A percentile compares a stretch with the other conserved stretches of the same genome.
phyloP scores from a whole-genome alignment of 2,329 filamentous ascomycete genomes.

The Trichoderma gracile region DNA sequence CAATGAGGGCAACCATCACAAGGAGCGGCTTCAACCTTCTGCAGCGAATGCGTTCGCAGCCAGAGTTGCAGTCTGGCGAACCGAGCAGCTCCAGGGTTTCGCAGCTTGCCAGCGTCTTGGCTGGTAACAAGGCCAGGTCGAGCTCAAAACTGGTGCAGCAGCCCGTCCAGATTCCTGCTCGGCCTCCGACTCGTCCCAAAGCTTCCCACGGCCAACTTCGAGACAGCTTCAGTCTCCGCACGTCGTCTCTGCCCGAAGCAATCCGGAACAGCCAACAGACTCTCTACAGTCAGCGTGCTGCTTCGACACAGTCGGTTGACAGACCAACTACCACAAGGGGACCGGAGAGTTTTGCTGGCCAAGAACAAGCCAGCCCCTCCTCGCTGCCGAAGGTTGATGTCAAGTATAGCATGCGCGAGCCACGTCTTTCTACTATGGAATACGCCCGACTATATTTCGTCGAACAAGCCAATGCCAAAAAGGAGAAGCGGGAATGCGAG shows the following conservation, averaged over 20 bases:
- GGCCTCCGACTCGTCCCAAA: not conserved
- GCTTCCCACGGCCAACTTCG: constrained; percentile 1
- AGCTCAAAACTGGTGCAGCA: constrained; percentile 10
- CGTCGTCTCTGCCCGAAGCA: constrained; percentile 4
- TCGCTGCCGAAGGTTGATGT: constrained; percentile 1
- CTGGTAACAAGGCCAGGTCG: constrained; percentile 14
- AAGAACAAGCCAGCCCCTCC: not conserved
- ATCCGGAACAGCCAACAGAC: not conserved
- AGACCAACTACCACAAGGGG: not conserved
- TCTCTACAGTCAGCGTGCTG: not conserved
- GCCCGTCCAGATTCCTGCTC: no score
- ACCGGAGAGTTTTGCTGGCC: not conserved
- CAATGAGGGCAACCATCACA: constrained; percentile 31
- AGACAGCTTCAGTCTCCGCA: constrained; percentile 18
- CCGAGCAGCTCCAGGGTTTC: not conserved
- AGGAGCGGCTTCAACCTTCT: constrained; percentile 36
- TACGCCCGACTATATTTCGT: constrained; percentile 42
- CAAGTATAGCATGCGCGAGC: constrained; percentile 30
- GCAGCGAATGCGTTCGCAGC: constrained; percentile 33
- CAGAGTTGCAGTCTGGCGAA: constrained; percentile 25
- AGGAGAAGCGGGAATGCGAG: constrained; percentile 33
- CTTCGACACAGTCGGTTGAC: not conserved
- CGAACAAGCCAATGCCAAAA: constrained; percentile 36
- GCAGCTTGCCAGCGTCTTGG: constrained; percentile 1
- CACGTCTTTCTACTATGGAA: constrained; percentile 45